Conservation (phyloP, 768 basidiomycete species). For the Xerocomellus chrysenteron region DNA sequence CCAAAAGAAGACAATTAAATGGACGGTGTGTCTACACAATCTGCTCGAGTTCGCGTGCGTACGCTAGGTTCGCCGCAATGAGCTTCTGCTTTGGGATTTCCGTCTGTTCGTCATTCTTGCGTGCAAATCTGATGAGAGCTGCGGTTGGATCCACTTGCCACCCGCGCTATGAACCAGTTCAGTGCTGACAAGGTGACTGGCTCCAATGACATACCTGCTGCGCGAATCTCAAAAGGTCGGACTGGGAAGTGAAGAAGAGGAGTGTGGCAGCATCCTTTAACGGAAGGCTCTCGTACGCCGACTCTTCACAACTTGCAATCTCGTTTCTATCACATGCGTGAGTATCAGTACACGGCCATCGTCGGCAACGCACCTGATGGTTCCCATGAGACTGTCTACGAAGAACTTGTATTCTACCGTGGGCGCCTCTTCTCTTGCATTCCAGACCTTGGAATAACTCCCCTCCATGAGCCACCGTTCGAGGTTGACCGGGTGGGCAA, state of each 20-base stretch:
- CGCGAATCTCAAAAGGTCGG: constrained; percentile 82
- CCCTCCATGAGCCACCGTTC: constrained; percentile 99
- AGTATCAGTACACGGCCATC: not conserved
- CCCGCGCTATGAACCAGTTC: constrained; percentile 52
- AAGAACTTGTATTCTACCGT: constrained; percentile 95
- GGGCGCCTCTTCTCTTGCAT: constrained; percentile 88
- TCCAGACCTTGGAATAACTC: constrained; percentile 97
- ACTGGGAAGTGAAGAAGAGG: constrained; percentile 84
- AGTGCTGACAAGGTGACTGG: not conserved
- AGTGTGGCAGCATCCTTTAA: constrained; percentile 87
- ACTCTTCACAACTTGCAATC: constrained; percentile 95
- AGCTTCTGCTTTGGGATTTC: constrained; percentile 87
- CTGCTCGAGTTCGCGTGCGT: constrained; percentile 87
- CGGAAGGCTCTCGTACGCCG: constrained; percentile 89
- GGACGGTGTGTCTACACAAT: constrained; percentile 61
- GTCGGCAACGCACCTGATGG: constrained; percentile 66
- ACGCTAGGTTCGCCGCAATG: constrained; percentile 71
- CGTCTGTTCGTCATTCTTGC: constrained; percentile 75
- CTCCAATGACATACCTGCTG: constrained; percentile 53
- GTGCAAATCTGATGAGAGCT: constrained; percentile 72
- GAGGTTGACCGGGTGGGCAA: constrained; percentile 85
- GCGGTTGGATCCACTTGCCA: constrained; percentile 80
- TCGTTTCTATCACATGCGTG: constrained; percentile 63
- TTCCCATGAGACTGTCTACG: constrained; percentile 89
- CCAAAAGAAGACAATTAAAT: not conserved